Base-by-base conservation (phyloP, 148 eudicot species). In the Rhododendron ferrugineum region DNA sequence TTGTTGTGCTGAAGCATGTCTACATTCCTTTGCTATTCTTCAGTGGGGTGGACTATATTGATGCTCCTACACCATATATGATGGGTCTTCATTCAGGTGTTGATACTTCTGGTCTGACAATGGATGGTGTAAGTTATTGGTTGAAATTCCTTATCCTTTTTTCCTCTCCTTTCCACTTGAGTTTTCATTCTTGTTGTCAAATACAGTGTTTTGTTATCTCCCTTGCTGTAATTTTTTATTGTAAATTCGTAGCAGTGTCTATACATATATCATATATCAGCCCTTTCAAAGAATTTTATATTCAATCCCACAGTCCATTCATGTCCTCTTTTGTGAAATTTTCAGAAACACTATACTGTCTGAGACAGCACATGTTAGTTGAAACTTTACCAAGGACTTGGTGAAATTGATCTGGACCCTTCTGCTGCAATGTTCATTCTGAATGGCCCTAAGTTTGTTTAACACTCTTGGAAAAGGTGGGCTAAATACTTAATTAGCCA, bases 61-160 rank as follows among this genome's bases (percentile, higher is more conserved):
- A 97, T 95, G 99, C 99, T 87, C 99, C 99, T 72, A 97, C 99
- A 20, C 99, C 99, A 74, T 97, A 97, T 88, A 97, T 97, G 98
- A 97, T 95, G 99, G 99, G 99, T 83, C 99, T 97, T 86, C 99
- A 95, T 92, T 97, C 99, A 22, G 99, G 94, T 79, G 99, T 97
- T 83, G 99, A 97, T 90, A 97, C 99, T 49, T 82, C 84, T 90
- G 98, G 95, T 87, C 94, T 97, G 68, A 80, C 92, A 40, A 97
- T 97, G 99, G 99, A 97, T 89, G 98, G 98, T 66, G 99, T 97
- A 95, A 92, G 99, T 88, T 88, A 44, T 83, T 76, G 50, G 40
- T 49, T 82, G 47, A 76, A 44, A 26, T 82, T 40, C 79, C 1
- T 88, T 44, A 10, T 20, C 40, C 77, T 44, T 44, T 83, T 83